phyloP scores from a whole-genome alignment of 257 asterid genomes.

The Apocynum venetum region DNA sequence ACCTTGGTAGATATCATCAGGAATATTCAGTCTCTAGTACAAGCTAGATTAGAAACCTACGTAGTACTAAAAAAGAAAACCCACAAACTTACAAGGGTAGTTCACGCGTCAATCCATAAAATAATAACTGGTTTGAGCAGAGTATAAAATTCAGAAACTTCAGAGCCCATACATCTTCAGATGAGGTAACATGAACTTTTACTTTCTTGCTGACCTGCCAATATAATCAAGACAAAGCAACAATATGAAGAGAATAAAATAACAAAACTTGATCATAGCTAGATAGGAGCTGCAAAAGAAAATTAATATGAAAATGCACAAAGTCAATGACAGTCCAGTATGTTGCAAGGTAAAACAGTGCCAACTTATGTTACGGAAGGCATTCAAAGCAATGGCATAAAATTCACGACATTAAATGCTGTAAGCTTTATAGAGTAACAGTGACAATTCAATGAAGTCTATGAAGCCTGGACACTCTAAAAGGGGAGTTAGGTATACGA shows the following conservation, averaged over 20 bases:
- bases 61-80: neutral
- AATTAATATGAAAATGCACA: neutral
- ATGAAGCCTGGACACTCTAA: neutral
- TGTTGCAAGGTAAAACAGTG: neutral
- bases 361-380: neutral
- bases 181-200: constrained; percentile 42
- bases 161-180: constrained; percentile 79
- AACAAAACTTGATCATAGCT: neutral
- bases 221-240: constrained; percentile 17
- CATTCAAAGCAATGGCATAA: neutral
- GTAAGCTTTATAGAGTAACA: neutral
- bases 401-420: neutral
- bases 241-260: neutral
- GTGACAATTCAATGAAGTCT: neutral
- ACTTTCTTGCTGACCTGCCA: constrained; percentile 65
- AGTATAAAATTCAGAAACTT: constrained; percentile 67
- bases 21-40: neutral
- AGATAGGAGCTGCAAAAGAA: neutral
- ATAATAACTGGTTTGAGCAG: constrained; percentile 67
- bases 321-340: neutral
- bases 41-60: neutral
- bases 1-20: neutral
- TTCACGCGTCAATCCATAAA: constrained; percentile 89
- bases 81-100: constrained; percentile 69
- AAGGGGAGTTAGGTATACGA: neutral